A percentile compares a stretch with the other conserved stretches of the same genome.
Conservation (phyloP, 352 stramenopile species). For the Peronospora destructor region DNA sequence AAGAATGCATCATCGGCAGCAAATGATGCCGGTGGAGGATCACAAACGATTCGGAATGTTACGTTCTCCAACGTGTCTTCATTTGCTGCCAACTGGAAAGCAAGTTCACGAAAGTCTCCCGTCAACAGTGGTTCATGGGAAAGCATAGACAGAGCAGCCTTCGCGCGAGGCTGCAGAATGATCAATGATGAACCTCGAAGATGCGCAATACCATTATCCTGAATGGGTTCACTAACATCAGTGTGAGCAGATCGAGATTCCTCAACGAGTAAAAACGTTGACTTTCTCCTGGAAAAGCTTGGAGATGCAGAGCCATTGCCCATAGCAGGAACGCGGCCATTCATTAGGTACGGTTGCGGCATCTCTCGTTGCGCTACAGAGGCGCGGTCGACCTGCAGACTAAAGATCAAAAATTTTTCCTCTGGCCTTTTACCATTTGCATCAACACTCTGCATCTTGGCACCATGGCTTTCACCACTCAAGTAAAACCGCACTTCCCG, state of each 20-base stretch:
- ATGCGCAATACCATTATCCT: slow-evolving; percentile 42
- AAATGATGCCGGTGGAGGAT: slow-evolving; percentile 42
- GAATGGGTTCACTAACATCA: slow-evolving; percentile 29
- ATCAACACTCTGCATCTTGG: slow-evolving; percentile 6
- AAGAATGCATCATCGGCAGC: slow-evolving; percentile 48
- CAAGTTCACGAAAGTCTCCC: slow-evolving; percentile 59
- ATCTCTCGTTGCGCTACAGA: slow-evolving; percentile 30
- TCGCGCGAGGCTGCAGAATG: slow-evolving; percentile 63
- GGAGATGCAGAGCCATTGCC: slow-evolving; percentile 74
- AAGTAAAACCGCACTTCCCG: slow-evolving; percentile 62
- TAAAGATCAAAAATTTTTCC: slow-evolving; percentile 54
- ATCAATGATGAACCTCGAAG: slow-evolving; percentile 46
- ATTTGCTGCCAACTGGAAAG: slow-evolving; percentile 51
- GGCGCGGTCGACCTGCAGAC: slow-evolving; percentile 41
- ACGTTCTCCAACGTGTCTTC: slow-evolving; percentile 60
- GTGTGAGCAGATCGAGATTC: slow-evolving; percentile 19
- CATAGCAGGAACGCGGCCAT: slow-evolving; percentile 76
- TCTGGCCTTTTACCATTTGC: slow-evolving; percentile 12
- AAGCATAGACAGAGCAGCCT: slow-evolving; percentile 48
- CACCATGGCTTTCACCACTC: slow-evolving; percentile 11
- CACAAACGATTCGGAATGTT: slow-evolving; percentile 45
- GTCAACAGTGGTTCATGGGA: slow-evolving; percentile 52
- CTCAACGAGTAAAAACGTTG: slow-evolving; percentile 57
- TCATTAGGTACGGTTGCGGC: slow-evolving; percentile 39
- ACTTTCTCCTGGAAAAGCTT: slow-evolving; percentile 72